phyloP scores from a whole-genome alignment of 2,329 filamentous ascomycete genomes.

The Blumeria hordei region DNA sequence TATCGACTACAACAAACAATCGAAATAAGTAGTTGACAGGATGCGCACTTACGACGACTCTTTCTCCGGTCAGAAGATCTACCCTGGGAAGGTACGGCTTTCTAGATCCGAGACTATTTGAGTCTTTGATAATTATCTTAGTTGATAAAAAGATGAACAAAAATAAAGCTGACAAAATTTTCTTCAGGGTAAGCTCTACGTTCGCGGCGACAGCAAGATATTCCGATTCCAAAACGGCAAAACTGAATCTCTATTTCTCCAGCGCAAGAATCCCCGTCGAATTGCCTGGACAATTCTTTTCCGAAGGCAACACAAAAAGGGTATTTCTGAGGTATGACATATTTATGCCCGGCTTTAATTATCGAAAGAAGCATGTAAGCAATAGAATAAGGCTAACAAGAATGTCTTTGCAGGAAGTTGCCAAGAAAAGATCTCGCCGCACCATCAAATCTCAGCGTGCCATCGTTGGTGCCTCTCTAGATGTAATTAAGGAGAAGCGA shows the following conservation, averaged over 20 bases:
- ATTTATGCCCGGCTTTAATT: not conserved
- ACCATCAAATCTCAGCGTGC: conserved; percentile 97
- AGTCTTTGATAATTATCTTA: not conserved
- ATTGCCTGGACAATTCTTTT: conserved; percentile 97
- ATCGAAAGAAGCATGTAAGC: not conserved
- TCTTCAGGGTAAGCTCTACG: conserved; percentile 86
- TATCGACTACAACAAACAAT: too few species aligned
- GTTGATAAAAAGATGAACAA: too few species aligned
- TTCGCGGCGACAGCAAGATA: conserved; percentile 99
- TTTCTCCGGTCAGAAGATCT: conserved; percentile 58
- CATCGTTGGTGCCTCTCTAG: conserved; percentile 96
- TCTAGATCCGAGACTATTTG: not conserved
- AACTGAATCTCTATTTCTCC: conserved; percentile 97
- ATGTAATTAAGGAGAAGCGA: conserved; percentile 99
- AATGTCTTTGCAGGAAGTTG: conserved; percentile 52
- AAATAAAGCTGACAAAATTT: too few species aligned
- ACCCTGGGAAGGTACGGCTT: conserved; percentile 51
- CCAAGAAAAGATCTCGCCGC: conserved; percentile 98
- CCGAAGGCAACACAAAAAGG: conserved; percentile 99
- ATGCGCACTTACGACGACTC: conserved; percentile 41
- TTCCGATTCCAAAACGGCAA: conserved; percentile 99
- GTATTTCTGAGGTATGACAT: conserved; percentile 89
- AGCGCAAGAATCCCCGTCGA: conserved; percentile 99
- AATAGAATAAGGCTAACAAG: conserved; percentile 4
- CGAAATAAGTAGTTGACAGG: too few species aligned